Base-by-base conservation (phyloP, 257 asterid genomes). In the Solanum ahanhuiri region DNA sequence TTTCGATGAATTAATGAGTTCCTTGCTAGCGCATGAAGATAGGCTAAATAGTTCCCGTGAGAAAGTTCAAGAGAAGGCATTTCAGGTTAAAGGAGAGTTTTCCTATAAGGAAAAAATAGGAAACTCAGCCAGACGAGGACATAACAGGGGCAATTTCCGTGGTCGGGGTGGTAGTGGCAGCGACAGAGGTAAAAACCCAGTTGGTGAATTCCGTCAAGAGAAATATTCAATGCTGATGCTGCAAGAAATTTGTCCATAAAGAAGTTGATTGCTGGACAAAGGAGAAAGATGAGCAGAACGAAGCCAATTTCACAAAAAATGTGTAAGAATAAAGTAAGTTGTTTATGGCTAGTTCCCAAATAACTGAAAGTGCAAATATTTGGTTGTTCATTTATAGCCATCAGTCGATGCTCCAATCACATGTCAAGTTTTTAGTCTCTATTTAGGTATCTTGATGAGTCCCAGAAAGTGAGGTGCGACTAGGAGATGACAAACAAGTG, bases 361-460 rank as follows among this genome's bases (percentile, higher is more conserved):
- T n/a, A 22, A 20, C 15, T 11, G 2, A 25, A 10, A 11, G 28
- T 2, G 2, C 79, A 18, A 28, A 43, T 15, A 69, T 17, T 12
- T 8, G 33, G 33, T 81, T 39, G 83, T 54, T 77, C 51, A 23
- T 87, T 9, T 87, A 85, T 28, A 86, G 12, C 6, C 85, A 39
- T 39, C 45, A 39, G 45, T 39, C 45, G 60, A 10, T 84, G 86
- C n/a, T 77, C 75, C 1, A 85, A 87, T 12, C 67, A 81, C 73
- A 54, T 54, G 39, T 33, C 57, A 2, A 31, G 81, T 12, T 39
- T 10, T 4, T 81, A 58, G 12, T 25, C 39, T 6, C 1, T 87
- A 5, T 84, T 84, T 12, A 20, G n/a, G 18, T 66, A 85, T 8
- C 67, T 87, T 30, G 87, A 89, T 81, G 86, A 77, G 14, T 25